phyloP scores from a whole-genome alignment of 768 basidiomycete species.

The Leccinum incarnatum region DNA sequence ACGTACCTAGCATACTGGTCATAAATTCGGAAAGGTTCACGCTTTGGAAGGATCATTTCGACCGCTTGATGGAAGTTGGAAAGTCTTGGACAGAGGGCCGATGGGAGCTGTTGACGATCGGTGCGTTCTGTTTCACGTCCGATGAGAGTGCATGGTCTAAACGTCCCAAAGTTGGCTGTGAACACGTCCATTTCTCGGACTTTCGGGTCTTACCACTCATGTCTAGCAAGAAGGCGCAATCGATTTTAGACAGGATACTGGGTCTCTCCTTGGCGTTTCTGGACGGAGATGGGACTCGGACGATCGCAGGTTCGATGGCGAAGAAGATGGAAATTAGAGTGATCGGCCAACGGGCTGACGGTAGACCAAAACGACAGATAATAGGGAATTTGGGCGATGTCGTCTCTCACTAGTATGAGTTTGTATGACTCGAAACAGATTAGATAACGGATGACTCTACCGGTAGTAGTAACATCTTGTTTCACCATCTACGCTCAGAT shows the following conservation, averaged over 20 bases:
- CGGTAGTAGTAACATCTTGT: neutral
- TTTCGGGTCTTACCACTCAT: slow-evolving; percentile 23
- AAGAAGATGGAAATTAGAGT: slow-evolving; percentile 24
- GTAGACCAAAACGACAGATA: slow-evolving; percentile 24
- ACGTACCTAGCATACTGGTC: slow-evolving; percentile 49
- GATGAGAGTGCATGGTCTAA: neutral
- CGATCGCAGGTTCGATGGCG: neutral
- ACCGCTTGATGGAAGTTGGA: slow-evolving; percentile 51
- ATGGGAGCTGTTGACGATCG: slow-evolving; percentile 46
- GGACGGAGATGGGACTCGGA: slow-evolving; percentile 9
- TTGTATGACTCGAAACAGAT: slow-evolving; percentile 9
- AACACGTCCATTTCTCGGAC: slow-evolving; percentile 32
- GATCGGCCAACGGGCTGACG: slow-evolving; percentile 23
- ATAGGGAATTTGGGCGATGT: slow-evolving; percentile 22
- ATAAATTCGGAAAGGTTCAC: slow-evolving; percentile 80
- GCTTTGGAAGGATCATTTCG: slow-evolving; percentile 75
- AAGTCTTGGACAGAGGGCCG: slow-evolving; percentile 51
- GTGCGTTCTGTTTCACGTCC: slow-evolving; percentile 30
- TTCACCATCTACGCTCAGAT: slow-evolving; percentile 5
- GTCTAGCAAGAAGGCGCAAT: slow-evolving; percentile 17
- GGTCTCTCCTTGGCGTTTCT: slow-evolving; percentile 24
- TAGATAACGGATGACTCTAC: slow-evolving; percentile 24
- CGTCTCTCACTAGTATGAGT: slow-evolving; percentile 20
- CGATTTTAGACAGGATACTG: slow-evolving; percentile 22
- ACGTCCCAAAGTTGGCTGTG: slow-evolving; percentile 18